Conservation (phyloP, 257 asterid genomes). For the Jacaranda mimosifolia region DNA sequence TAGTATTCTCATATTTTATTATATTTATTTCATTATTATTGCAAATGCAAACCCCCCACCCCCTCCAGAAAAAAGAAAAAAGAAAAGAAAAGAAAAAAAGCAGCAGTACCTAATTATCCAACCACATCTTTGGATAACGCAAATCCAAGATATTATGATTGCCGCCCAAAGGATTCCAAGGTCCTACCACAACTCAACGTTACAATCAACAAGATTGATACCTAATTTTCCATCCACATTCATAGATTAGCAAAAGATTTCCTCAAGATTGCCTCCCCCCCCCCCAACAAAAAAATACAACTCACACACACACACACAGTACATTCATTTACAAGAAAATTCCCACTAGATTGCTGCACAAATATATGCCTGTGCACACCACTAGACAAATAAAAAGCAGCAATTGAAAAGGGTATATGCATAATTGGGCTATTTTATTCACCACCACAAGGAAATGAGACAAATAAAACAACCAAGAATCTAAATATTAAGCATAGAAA, state of each 20-base stretch:
- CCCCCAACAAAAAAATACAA: too few relatives aligned
- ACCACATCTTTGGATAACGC: conserved; percentile 33
- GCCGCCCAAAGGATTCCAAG: conserved; percentile 42
- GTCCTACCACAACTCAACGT: conserved; percentile 42
- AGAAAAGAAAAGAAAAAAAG: too few relatives aligned
- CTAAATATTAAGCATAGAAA: conserved; percentile 45
- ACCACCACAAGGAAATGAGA: conserved; percentile 37
- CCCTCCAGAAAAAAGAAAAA: too few relatives aligned
- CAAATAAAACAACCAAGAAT: conserved; percentile 37
- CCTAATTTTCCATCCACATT: conserved; percentile 47
- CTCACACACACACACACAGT: conserved; percentile 31
- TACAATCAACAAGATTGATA: conserved; percentile 28
- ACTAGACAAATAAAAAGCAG: conserved; percentile 37
- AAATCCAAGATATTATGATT: conserved; percentile 12
- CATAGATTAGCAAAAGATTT: conserved; percentile 34
- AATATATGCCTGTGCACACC: conserved; percentile 16
- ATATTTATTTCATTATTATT: not conserved
- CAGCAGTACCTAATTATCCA: conserved; percentile 30
- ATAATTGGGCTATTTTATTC: conserved; percentile 42
- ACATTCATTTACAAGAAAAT: conserved; percentile 17
- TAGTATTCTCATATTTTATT: too few relatives aligned
- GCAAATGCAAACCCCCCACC: conserved; percentile 2
- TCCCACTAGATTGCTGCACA: conserved; percentile 21
- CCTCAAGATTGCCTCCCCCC: conserved; percentile 3
- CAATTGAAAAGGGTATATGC: conserved; percentile 25